Evolutionary conservation across 257 asterid species (phyloP), one percentile per base, ranked within the genome.

Genomic region (Solanum tarijense): DNA sequence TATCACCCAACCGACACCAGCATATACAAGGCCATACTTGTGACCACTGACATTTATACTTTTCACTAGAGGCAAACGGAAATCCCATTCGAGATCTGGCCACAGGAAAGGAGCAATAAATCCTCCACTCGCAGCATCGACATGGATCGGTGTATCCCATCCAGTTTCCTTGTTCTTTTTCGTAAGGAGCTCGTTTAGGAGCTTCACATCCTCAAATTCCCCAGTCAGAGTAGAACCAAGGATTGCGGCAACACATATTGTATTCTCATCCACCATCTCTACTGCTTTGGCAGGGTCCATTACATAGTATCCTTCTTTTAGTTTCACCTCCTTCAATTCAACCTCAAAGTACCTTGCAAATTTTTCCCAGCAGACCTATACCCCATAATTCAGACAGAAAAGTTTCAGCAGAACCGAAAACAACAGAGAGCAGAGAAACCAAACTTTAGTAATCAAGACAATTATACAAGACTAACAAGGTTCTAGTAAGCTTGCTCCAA

Each of bases 101-200:
- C 88, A 93, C 31, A 95, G 85, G 83, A 95, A 95, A 7, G 98
- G 98, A 46, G 96, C 98, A 32, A 95, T 89, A 79, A 95, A 95
- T 35, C 98, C 98, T 87, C 98, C 98, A 85, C 98, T 94, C 14
- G 98, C 98, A 12, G 98, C 98, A 93, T 95, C 98, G 12, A 95
- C 98, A 84, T 95, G 98, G 52, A 95, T 95, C 0, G 98, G 98
- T 31, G 94, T 93, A 89, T 92, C 92, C 98, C 98, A 93, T 34
- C 96, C 96, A 23, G 98, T 93, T 89, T 93, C 93, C 35, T 87
- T 23, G 69, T 95, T 94, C 94, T 95, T 95, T 86, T 91, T 83
- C 1, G 88, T 35, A 7, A 94, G 90, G 81, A 95, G 95, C 8
- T 93, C 92, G 20, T 93, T 93, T 7, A 95, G 96, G 31, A 92